Percentiles rank a stretch among this genome's conserved stretches.
Evolutionary conservation across 306 rosid genomes (phyloP).

Genomic region (Rosa chinensis): DNA sequence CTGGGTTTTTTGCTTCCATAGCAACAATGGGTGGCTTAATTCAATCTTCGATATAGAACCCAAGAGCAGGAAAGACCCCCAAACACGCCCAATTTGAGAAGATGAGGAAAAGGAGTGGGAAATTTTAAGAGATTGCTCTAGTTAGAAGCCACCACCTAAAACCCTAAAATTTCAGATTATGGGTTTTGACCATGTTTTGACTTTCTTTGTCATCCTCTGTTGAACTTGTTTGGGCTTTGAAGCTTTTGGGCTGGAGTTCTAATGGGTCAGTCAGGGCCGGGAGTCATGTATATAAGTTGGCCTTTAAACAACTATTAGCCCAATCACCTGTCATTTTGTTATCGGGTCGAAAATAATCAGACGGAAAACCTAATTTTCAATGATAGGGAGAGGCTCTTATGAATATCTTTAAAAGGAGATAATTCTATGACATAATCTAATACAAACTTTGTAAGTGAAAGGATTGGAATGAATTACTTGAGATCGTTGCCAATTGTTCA

Average conservation of each 20-base stretch:
- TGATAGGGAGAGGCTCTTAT: too few species aligned
- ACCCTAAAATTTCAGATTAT: conserved; percentile 9
- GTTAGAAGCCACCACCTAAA: background rate
- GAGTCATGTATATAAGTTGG: background rate
- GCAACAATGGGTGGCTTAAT: background rate
- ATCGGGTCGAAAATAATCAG: too few species aligned
- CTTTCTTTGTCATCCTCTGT: background rate
- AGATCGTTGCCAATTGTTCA: too few species aligned
- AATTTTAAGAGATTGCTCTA: background rate
- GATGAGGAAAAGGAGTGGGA: background rate
- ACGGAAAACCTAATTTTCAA: too few species aligned
- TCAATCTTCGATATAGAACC: background rate
- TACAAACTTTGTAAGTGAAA: too few species aligned
- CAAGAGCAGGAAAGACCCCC: background rate
- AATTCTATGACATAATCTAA: too few species aligned
- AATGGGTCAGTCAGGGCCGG: background rate
- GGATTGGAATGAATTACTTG: too few species aligned
- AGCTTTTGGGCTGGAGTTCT: background rate
- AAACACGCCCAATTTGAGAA: background rate
- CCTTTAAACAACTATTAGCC: background rate
- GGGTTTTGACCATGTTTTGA: conserved; percentile 21
- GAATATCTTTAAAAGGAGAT: too few species aligned
- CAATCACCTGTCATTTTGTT: background rate
- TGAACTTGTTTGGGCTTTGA: background rate
- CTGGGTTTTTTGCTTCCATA: conserved; percentile 17